A percentile compares a stretch with the other conserved stretches of the same genome.
phyloP scores from a whole-genome alignment of 2,329 filamentous ascomycete species.

The Ophiostoma sp. region DNA sequence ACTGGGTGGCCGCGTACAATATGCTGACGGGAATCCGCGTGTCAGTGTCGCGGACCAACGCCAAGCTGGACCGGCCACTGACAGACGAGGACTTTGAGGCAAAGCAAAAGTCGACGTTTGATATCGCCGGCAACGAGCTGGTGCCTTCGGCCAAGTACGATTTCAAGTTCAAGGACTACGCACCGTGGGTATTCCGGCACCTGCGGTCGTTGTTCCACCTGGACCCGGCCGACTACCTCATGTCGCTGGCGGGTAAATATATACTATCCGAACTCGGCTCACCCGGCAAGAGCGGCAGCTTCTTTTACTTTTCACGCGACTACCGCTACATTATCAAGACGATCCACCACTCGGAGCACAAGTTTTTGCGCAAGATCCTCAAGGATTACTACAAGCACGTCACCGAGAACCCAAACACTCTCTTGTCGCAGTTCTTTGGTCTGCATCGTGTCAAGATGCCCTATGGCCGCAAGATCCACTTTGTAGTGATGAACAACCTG shows the following conservation, averaged over 20 bases:
- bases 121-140: constrained; percentile 95
- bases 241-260: constrained; percentile 97
- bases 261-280: constrained; percentile 96
- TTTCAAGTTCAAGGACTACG: constrained; percentile 99
- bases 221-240: constrained; percentile 94
- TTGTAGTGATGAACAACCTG: constrained; percentile 99
- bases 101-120: constrained; percentile 97
- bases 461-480: constrained; percentile 97
- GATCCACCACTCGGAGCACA: constrained; percentile 92
- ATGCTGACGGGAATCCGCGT: constrained; percentile 99
- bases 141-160: constrained; percentile 98
- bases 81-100: constrained; percentile 89
- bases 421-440: constrained; percentile 96
- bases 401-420: constrained; percentile 86
- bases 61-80: constrained; percentile 86
- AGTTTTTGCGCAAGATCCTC: constrained; percentile 75
- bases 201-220: constrained; percentile 81
- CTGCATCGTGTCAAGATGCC: constrained; percentile 97
- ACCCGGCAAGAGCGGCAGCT: constrained; percentile 95
- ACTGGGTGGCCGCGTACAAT: constrained; percentile 98
- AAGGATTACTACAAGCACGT: constrained; percentile 94
- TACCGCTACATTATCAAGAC: constrained; percentile 99
- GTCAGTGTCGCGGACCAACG: constrained; percentile 91
- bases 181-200: constrained; percentile 97
- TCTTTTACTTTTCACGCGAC: constrained; percentile 98